A percentile compares a stretch with the other conserved stretches of the same genome.
Evolutionary conservation across 768 basidiomycete species (phyloP).

Genomic region (Gloeostereum incarnatum): DNA sequence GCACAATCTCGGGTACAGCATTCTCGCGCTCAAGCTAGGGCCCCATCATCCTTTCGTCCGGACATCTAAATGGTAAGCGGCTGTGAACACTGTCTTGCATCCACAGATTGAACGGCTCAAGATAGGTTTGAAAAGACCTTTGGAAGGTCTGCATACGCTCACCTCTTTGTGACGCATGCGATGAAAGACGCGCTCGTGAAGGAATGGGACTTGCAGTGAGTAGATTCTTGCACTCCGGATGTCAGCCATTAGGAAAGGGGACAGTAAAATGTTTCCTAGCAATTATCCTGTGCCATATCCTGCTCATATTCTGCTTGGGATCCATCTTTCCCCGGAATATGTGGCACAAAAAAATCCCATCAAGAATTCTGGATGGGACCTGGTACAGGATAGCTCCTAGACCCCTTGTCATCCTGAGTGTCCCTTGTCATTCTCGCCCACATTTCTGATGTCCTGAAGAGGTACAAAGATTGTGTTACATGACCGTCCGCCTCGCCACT

Average conservation of each 20-base stretch:
- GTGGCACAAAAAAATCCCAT: too few species aligned
- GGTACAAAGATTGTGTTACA: constrained; percentile 74
- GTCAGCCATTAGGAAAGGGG: too few species aligned
- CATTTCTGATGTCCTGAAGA: constrained; percentile 27
- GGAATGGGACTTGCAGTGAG: constrained; percentile 74
- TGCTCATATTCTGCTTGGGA: too few species aligned
- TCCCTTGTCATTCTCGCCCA: too few species aligned
- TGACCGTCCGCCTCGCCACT: constrained; percentile 85
- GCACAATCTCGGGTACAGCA: constrained; percentile 97
- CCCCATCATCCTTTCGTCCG: constrained; percentile 56
- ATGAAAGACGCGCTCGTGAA: constrained; percentile 66
- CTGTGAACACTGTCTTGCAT: neutral
- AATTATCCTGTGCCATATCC: too few species aligned
- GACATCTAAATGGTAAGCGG: constrained; percentile 62
- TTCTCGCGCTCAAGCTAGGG: constrained; percentile 80
- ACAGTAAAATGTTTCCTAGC: too few species aligned
- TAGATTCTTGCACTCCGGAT: constrained; percentile 8
- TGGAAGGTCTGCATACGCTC: constrained; percentile 75
- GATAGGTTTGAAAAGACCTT: constrained; percentile 78
- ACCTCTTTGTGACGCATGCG: constrained; percentile 87
- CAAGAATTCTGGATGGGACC: too few species aligned
- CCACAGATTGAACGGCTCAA: neutral
- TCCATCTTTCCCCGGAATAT: too few species aligned
- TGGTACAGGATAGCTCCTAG: too few species aligned
- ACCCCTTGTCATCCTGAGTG: too few species aligned